phyloP scores from a whole-genome alignment of 1,284 basidiomycete species.

The Malassezia pachydermatis region DNA sequence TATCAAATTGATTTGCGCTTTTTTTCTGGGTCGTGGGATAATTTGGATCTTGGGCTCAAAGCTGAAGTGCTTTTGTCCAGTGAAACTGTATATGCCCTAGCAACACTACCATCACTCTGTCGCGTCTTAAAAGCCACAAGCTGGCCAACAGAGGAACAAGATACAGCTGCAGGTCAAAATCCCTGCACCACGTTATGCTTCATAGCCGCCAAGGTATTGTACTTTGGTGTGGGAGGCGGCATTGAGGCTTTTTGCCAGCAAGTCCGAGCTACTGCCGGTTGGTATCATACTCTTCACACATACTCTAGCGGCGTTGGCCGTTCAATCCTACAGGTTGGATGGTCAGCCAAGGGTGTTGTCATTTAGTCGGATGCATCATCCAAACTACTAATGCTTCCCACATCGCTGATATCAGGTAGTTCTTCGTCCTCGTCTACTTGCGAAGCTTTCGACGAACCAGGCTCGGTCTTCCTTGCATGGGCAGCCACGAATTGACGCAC shows the following conservation, averaged over 20 bases:
- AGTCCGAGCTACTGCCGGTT: conserved; percentile 48
- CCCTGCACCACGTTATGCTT: conserved; percentile 53
- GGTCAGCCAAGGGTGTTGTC: conserved; percentile 26
- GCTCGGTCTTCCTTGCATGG: conserved; percentile 30
- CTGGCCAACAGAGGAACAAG: conserved; percentile 29
- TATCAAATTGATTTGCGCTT: conserved; percentile 61
- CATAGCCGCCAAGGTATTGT: conserved; percentile 77
- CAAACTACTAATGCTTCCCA: conserved; percentile 36
- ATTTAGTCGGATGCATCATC: conserved; percentile 18
- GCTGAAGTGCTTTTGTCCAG: conserved; percentile 74
- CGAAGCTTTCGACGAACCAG: conserved; percentile 23
- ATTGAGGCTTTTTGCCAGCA: conserved; percentile 60
- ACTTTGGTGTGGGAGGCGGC: conserved; percentile 92
- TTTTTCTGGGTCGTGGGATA: conserved; percentile 69
- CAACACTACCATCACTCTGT: conserved; percentile 62
- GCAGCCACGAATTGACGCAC: conserved; percentile 37
- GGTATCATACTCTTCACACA: conserved; percentile 14
- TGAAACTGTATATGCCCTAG: conserved; percentile 78
- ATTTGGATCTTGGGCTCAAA: conserved; percentile 17
- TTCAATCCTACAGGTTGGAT: conserved; percentile 24
- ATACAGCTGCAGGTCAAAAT: not conserved
- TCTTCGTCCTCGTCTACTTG: conserved; percentile 29
- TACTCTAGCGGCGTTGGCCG: conserved; percentile 28
- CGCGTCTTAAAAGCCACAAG: conserved; percentile 47
- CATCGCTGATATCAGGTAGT: conserved; percentile 42